These are phyloP conservation scores for Aspergillus viridinutans DNA, from an alignment of 2,329 filamentous ascomycete species.

Conservation along the genomic window DNA sequence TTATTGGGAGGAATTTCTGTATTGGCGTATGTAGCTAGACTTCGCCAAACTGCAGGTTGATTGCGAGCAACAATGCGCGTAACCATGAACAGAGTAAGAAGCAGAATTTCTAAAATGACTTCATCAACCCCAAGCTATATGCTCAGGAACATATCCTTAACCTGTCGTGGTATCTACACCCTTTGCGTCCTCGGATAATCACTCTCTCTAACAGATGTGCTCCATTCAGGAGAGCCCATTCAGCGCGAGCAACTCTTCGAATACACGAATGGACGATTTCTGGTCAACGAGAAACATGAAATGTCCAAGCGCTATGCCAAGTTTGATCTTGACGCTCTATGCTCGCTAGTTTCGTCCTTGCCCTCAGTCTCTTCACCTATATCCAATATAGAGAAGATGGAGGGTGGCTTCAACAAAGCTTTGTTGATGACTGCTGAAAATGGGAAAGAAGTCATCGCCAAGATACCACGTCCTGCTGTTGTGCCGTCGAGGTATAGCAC, in stretches of 20 bases:
- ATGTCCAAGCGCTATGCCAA: constrained; percentile 21
- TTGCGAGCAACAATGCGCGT: not conserved
- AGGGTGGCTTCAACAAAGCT: constrained; percentile 25
- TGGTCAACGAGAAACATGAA: constrained; percentile 24
- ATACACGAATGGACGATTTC: constrained; percentile 26
- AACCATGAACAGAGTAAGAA: not conserved
- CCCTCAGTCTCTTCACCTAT: constrained; percentile 18
- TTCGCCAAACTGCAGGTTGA: no score
- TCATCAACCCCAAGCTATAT: not conserved
- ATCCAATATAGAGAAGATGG: constrained; percentile 27
- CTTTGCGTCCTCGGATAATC: not conserved
- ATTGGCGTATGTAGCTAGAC: no score
- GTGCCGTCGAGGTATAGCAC: constrained; percentile 17
- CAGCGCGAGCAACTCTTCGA: constrained; percentile 16
- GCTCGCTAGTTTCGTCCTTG: constrained; percentile 19
- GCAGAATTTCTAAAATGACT: not conserved
- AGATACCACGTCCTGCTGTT: constrained; percentile 17
- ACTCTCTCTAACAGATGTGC: not conserved
- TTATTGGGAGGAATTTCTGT: no score
- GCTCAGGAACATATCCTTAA: not conserved
- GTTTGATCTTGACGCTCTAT: constrained; percentile 28
- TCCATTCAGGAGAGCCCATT: not conserved
- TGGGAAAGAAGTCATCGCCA: constrained; percentile 20
- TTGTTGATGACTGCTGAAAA: constrained; percentile 20
- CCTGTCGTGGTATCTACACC: not conserved